Evolutionary conservation across 257 asterid species (phyloP).

Genomic region (Haberlea rhodopensis): DNA sequence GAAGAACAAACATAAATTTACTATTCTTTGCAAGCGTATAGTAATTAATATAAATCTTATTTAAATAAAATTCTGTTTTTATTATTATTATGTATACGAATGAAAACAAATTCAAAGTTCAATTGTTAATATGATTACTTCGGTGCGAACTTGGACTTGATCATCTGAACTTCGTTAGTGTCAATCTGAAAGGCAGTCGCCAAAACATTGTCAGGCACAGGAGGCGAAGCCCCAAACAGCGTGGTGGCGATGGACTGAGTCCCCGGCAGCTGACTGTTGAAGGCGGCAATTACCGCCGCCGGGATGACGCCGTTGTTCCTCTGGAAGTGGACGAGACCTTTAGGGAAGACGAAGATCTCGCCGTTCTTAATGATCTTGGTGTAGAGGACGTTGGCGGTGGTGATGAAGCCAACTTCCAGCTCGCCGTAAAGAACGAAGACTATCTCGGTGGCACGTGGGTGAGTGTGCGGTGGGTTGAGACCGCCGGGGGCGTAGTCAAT

Average conservation of each 20-base stretch:
- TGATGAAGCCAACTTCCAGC: constrained; percentile 65
- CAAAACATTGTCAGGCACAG: constrained; percentile 61
- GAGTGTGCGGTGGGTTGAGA: constrained; percentile 65
- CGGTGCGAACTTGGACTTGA: constrained; percentile 53
- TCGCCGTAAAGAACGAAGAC: constrained; percentile 50
- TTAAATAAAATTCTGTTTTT: too few species aligned
- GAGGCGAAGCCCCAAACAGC: constrained; percentile 49
- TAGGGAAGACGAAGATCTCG: constrained; percentile 60
- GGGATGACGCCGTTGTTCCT: constrained; percentile 53
- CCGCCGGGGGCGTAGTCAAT: constrained; percentile 75
- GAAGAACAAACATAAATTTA: too few species aligned
- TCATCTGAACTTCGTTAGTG: constrained; percentile 37
- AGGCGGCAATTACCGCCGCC: constrained; percentile 56
- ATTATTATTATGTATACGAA: too few species aligned
- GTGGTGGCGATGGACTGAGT: constrained; percentile 61
- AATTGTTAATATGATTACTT: constrained; percentile 14
- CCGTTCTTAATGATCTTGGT: constrained; percentile 48
- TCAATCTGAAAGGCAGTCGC: constrained; percentile 52
- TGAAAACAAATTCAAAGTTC: too few species aligned
- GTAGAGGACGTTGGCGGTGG: constrained; percentile 59
- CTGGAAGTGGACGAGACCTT: constrained; percentile 70
- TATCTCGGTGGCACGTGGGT: constrained; percentile 72
- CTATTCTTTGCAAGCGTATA: too few species aligned
- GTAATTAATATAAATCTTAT: too few species aligned
- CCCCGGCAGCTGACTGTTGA: constrained; percentile 77